Evolutionary conservation across 73 alveolate genomes (phyloP).

Genomic region (Blepharisma japonicum): DNA sequence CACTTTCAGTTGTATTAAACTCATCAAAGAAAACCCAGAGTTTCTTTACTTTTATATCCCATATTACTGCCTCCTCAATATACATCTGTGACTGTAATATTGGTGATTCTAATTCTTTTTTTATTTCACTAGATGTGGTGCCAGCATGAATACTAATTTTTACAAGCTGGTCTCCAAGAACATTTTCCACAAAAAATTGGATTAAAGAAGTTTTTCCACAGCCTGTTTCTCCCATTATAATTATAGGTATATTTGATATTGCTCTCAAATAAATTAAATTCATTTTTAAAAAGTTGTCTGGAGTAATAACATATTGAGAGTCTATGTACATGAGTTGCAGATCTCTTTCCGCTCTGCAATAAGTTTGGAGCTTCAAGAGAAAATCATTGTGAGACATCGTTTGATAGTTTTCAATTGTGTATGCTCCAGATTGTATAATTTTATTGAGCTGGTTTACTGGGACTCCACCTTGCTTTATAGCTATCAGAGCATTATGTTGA

Average conservation of each 20-base stretch:
- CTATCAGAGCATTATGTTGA: neutral
- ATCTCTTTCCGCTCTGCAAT: neutral
- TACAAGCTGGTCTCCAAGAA: neutral
- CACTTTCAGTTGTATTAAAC: slow-evolving; percentile 20
- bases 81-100: neutral
- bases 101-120: neutral
- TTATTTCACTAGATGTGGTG: neutral
- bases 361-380: neutral
- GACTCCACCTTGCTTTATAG: too few relatives aligned
- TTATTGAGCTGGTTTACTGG: too few relatives aligned
- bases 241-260: slow-evolving; percentile 5
- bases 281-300: slow-evolving; percentile 23
- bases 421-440: too few relatives aligned
- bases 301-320: slow-evolving; percentile 4
- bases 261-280: neutral
- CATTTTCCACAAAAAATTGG: slow-evolving; percentile 1
- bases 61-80: neutral
- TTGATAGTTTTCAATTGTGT: too few relatives aligned
- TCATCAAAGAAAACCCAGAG: slow-evolving; percentile 37
- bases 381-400: too few relatives aligned
- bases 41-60: neutral
- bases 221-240: slow-evolving; percentile 30
- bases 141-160: slow-evolving; percentile 14
- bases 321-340: neutral
- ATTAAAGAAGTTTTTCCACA: slow-evolving; percentile 20